Conservation (phyloP, 768 basidiomycete genomes). For the Auricularia auricula-judae region DNA sequence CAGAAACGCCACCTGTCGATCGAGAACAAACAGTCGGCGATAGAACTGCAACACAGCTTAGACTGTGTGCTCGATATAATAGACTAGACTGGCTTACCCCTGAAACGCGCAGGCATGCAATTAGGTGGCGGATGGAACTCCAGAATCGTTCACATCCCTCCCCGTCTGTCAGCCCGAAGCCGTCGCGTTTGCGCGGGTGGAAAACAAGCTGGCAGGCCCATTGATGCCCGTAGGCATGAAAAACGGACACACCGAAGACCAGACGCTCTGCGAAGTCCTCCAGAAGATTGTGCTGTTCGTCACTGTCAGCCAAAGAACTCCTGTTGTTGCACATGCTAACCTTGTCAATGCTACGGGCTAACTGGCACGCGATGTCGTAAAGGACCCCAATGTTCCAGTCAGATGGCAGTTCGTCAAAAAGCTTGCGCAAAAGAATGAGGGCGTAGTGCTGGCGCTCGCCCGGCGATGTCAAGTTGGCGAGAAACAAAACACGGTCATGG, state of each 20-base stretch:
- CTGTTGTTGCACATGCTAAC: neutral
- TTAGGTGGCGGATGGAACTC: conserved; percentile 23
- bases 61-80: neutral
- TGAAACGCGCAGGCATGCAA: conserved; percentile 21
- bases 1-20: neutral
- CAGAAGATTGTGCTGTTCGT: conserved; percentile 5
- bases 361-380: conserved; percentile 28
- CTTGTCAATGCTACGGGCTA: conserved; percentile 18
- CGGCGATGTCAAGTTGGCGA: conserved; percentile 29
- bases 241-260: conserved; percentile 21
- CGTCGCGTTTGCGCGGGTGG: conserved; percentile 19
- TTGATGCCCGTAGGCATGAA: conserved; percentile 30
- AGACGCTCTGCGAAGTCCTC: conserved; percentile 12
- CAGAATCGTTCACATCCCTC: conserved; percentile 26
- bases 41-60: neutral
- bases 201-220: conserved; percentile 27
- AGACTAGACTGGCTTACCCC: conserved; percentile 18
- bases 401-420: conserved; percentile 20
- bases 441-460: conserved; percentile 29
- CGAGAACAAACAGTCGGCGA: neutral
- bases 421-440: conserved; percentile 21
- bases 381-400: conserved; percentile 15
- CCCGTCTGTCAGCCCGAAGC: conserved; percentile 24
- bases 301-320: neutral
- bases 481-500: conserved; percentile 16